Evolutionary conservation across 345 rosid genomes (phyloP).

Genomic region (Nephelium lappaceum): DNA sequence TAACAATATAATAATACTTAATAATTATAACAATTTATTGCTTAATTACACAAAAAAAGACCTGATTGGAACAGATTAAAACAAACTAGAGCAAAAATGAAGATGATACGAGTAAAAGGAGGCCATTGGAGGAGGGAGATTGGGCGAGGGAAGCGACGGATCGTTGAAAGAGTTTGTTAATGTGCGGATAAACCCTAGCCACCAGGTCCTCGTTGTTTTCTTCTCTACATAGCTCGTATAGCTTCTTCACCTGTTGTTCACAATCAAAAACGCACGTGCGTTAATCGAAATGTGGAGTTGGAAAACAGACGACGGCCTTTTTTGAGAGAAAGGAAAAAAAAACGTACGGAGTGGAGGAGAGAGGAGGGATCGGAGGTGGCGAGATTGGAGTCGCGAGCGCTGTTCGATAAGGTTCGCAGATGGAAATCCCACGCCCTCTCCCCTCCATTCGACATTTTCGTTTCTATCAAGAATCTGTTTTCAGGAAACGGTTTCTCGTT

Average conservation of each 20-base stretch:
- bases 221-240: constrained; percentile 67
- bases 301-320: not conserved
- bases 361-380: constrained; percentile 68
- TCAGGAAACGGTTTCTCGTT: not conserved
- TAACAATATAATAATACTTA: too few species aligned
- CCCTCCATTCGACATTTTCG: constrained; percentile 46
- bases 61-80: not conserved
- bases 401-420: constrained; percentile 66
- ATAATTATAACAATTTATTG: too few species aligned
- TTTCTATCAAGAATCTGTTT: not conserved
- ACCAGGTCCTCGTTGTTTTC: constrained; percentile 81
- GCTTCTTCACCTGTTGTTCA: constrained; percentile 62
- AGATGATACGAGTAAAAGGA: constrained; percentile 71
- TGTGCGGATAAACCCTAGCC: constrained; percentile 80
- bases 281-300: not conserved
- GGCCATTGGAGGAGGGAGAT: constrained; percentile 62
- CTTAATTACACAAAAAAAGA: not conserved
- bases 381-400: constrained; percentile 71
- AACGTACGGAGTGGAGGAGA: constrained; percentile 64
- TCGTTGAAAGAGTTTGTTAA: constrained; percentile 91
- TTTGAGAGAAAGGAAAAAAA: not conserved
- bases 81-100: constrained; percentile 5
- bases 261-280: constrained; percentile 1
- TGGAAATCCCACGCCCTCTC: constrained; percentile 75
- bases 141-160: constrained; percentile 74